Evolutionary conservation across 805 yeast genomes (phyloP), one percentile per base, ranked within the genome.

Genomic region (Candida sanyiensis): DNA sequence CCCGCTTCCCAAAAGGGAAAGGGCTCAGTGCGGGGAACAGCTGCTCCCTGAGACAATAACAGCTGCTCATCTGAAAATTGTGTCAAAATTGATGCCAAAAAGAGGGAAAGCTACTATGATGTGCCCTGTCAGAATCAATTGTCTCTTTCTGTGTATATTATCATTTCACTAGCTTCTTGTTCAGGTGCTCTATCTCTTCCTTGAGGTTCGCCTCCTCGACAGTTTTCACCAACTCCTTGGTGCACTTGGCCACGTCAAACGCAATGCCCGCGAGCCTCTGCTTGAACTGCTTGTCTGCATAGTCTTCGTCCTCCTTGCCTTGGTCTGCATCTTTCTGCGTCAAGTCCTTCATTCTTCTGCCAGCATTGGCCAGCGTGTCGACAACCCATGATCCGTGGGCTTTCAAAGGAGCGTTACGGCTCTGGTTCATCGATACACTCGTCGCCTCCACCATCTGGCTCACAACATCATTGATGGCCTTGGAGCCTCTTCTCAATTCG

Each of bases 191-290:
- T 51, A 89, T 83, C 52, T 88, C 96, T 49, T 83, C 89, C 53
- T 82, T 82, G 52, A 89, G 66, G 54, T 89, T 83, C 18, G 95
- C 95, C 57, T 89, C 97, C 58, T 90, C 97, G 5, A 90, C 96
- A 1, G 95, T 85, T 64, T 89, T 89, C 16, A 90, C 97, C 56
- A 90, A 72, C 61, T 90, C 97, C 60, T 89, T 90, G 5, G 97
- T 90, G 59, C 95, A 83, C 62, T 90, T 88, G 18, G 97, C 97
- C 63, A 90, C 85, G 59, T 90, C 97, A 64, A 88, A 90, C 21
- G 96, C 90, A 49, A 89, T 83, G 3, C 97, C 97, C 0, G 97
- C 97, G 48, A 90, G 74, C 54, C 97, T 75, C 62, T 90, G 97
- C 62, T 86, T 86, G 66, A 87, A 82, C 51, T 83, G 83, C 59